Base-by-base conservation (phyloP, 2,329 filamentous ascomycete genomes). In the Colletotrichum sp. region DNA sequence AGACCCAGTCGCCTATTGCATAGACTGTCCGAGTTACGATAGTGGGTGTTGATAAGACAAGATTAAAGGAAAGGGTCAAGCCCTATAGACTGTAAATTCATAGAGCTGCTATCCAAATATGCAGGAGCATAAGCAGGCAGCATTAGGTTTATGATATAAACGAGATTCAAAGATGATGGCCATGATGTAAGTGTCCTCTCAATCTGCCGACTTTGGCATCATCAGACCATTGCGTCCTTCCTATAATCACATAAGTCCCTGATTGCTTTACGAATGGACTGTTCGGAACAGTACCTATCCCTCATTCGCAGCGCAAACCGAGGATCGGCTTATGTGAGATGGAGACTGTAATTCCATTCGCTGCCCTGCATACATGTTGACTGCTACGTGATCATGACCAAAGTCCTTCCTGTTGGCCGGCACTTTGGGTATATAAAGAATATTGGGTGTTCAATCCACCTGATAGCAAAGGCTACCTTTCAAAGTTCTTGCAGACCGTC, bases 1-100 rank as follows among this genome's bases (percentile, higher is more conserved):
- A 69, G n/a, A 28, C 39, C 10, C 72, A 76, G 6, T 76, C 71
- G 15, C 75, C 75, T 0, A 76, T 76, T 39, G 49, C 64, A 3
- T 76, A 69, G 59, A 60, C 26, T 39, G 34, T 52, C 36, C 26
- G 63, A 72, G 36, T 26, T 55, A 57, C 32, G 49, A 52, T 3
- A 2, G 8, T 6, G 15, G 24, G 8, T 6, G 16, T 16, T 15
- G 21, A 28, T 26, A 12, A 52, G 70, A 52, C 39, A 30, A 68
- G 28, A 65, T 12, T 3, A 6, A 36, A 39, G 28, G 24, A 60
- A 26, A 49, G 44, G 44, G 44, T 28, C 32, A 8, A 30, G 26
- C 64, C 44, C 34, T 59, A 64, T 64, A 68, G 70, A 73, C 26
- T 34, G 24, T 73, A 59, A 30, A 59, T 18, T 34, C 36, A 24